Conservation (phyloP, 2,329 filamentous ascomycete genomes). For the Penicillium olsonii region DNA sequence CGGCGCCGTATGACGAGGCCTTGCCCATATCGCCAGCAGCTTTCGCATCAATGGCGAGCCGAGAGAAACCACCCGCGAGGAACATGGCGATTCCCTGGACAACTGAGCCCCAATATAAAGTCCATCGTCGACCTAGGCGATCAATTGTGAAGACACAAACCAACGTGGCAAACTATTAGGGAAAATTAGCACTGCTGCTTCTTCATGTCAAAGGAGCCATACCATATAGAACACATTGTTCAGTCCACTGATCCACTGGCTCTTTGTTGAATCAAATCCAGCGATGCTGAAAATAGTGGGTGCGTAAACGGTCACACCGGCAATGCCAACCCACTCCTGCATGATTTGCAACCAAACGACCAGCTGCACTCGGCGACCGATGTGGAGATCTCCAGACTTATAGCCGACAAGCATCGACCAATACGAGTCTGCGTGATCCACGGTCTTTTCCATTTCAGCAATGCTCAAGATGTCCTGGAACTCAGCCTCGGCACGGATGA, state of each 20-base stretch:
- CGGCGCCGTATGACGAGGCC: slow-evolving; percentile 59
- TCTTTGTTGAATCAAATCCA: slow-evolving; percentile 62
- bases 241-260: slow-evolving; percentile 64
- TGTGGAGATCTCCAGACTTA: slow-evolving; percentile 66
- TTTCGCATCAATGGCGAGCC: slow-evolving; percentile 53
- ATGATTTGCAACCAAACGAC: slow-evolving; percentile 72
- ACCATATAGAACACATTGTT: slow-evolving; percentile 60
- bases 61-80: slow-evolving; percentile 63
- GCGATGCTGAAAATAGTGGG: slow-evolving; percentile 66
- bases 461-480: slow-evolving; percentile 69
- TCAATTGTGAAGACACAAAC: slow-evolving; percentile 71
- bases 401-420: slow-evolving; percentile 67
- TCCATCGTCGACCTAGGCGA: slow-evolving; percentile 68
- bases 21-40: slow-evolving; percentile 49
- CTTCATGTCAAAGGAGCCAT: slow-evolving; percentile 13
- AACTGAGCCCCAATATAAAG: slow-evolving; percentile 67
- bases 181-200: background rate
- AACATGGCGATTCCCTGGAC: slow-evolving; percentile 69
- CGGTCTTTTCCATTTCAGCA: slow-evolving; percentile 61
- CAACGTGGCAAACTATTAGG: slow-evolving; percentile 60
- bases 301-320: slow-evolving; percentile 64
- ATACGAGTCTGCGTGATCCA: slow-evolving; percentile 58
- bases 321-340: slow-evolving; percentile 71
- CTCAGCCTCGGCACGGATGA: slow-evolving; percentile 60
- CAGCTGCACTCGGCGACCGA: slow-evolving; percentile 67